phyloP scores from a whole-genome alignment of 2,329 filamentous ascomycete genomes.

The Rosellinia necatrix region DNA sequence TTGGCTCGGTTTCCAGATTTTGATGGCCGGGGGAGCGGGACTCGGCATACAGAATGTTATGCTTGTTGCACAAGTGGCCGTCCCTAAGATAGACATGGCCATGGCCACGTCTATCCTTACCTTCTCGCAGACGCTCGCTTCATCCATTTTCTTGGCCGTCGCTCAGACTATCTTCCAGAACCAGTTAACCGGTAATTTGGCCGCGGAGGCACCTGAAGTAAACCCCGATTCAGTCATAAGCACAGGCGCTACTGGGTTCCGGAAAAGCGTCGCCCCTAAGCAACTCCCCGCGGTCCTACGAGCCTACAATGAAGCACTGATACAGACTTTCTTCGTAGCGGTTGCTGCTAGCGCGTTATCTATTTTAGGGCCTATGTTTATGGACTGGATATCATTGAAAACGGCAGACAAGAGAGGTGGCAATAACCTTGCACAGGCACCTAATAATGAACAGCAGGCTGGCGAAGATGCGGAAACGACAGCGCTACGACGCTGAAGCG shows the following conservation, averaged over 20 bases:
- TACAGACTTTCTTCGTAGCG: not conserved
- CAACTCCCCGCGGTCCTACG: not conserved
- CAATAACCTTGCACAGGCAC: too few species aligned
- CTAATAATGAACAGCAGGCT: too few species aligned
- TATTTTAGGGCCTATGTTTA: conserved; percentile 1
- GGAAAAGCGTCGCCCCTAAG: not conserved
- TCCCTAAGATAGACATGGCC: conserved; percentile 4
- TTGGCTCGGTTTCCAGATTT: not conserved
- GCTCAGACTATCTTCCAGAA: conserved; percentile 15
- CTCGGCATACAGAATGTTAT: conserved; percentile 1
- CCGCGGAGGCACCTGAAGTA: not conserved
- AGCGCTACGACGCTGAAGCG: too few species aligned
- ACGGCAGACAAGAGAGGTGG: too few species aligned
- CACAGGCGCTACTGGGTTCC: not conserved
- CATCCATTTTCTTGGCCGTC: conserved; percentile 7
- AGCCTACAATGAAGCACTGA: conserved; percentile 1
- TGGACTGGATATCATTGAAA: conserved; percentile 8
- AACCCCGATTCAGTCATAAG: not conserved
- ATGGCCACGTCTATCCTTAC: conserved; percentile 8
- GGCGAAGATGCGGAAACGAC: too few species aligned
- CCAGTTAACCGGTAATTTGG: not conserved
- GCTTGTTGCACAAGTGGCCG: not conserved
- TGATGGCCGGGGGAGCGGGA: not conserved
- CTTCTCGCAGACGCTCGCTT: conserved; percentile 6
- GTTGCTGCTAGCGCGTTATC: conserved; percentile 2